A percentile compares a stretch with the other conserved stretches of the same genome.
Evolutionary conservation across 108 stramenopile species (phyloP).

Genomic region (Pseudonitzschia multistriata): DNA sequence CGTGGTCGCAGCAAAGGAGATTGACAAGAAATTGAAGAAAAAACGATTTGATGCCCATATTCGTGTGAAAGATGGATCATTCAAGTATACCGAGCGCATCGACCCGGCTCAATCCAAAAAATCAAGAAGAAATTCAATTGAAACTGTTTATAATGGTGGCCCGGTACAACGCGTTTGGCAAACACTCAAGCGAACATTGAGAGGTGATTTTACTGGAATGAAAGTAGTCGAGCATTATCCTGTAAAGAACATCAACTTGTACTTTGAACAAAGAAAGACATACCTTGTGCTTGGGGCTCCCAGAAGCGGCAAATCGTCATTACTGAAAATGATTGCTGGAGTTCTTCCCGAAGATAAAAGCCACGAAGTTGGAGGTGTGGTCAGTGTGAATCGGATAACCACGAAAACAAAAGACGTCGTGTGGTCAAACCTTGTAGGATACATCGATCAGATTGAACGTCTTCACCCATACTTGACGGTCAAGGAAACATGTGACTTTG

Average conservation of each 20-base stretch:
- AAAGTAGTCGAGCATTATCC: conserved; percentile 13
- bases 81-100: conserved; percentile 12
- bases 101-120: not conserved
- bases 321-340: conserved; percentile 47
- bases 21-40: not conserved
- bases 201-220: not conserved
- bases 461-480: conserved; percentile 75
- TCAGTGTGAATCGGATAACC: conserved; percentile 36
- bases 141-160: conserved; percentile 10
- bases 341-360: conserved; percentile 25
- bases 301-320: conserved; percentile 64
- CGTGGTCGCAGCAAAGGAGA: not conserved
- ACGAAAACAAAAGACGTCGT: conserved; percentile 30
- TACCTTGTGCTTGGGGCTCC: conserved; percentile 83
- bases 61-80: conserved; percentile 11
- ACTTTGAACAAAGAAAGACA: conserved; percentile 66
- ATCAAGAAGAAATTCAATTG: not conserved
- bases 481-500: conserved; percentile 76
- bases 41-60: not conserved
- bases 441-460: conserved; percentile 73
- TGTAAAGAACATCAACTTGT: conserved; percentile 57
- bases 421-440: conserved; percentile 42
- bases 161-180: not conserved
- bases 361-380: conserved; percentile 28
- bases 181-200: not conserved